phyloP scores from a whole-genome alignment of 352 stramenopile genomes.

The Halophytophthora polymorphica region DNA sequence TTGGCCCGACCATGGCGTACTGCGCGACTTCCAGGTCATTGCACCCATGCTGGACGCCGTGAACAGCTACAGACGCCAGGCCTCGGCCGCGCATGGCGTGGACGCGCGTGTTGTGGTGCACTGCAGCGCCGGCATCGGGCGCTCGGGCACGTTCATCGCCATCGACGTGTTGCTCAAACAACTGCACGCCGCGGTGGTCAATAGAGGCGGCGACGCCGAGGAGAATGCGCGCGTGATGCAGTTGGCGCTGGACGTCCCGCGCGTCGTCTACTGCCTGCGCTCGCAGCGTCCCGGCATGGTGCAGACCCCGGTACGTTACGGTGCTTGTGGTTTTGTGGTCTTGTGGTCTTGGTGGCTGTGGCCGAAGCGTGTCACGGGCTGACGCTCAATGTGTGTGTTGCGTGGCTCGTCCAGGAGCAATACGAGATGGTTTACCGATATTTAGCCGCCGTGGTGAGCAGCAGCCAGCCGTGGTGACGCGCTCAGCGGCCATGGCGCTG shows the following conservation, averaged over 20 bases:
- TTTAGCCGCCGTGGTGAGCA: constrained; percentile 59
- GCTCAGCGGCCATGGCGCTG: too few species aligned
- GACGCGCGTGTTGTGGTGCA: constrained; percentile 56
- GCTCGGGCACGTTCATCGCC: constrained; percentile 80
- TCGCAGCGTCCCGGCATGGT: constrained; percentile 81
- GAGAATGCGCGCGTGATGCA: constrained; percentile 18
- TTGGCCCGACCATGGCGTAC: constrained; percentile 77
- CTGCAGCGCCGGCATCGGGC: constrained; percentile 78
- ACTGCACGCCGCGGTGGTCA: constrained; percentile 30
- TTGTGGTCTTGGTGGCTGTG: background rate
- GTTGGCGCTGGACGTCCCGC: constrained; percentile 48
- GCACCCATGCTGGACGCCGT: constrained; percentile 69
- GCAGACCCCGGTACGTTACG: constrained; percentile 63
- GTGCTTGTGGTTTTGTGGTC: background rate
- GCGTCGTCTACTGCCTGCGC: constrained; percentile 57
- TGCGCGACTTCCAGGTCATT: constrained; percentile 70
- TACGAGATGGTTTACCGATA: constrained; percentile 87
- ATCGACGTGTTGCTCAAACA: constrained; percentile 75
- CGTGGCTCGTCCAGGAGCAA: constrained; percentile 60
- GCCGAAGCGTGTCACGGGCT: background rate
- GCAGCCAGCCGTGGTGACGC: constrained; percentile 52
- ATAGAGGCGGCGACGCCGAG: constrained; percentile 14
- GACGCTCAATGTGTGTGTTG: constrained; percentile 2
- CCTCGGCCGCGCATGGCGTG: constrained; percentile 19
- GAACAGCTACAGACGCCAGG: constrained; percentile 40